phyloP scores from a whole-genome alignment of 108 stramenopile genomes.

The Mayamaea pseudoterrestris region DNA sequence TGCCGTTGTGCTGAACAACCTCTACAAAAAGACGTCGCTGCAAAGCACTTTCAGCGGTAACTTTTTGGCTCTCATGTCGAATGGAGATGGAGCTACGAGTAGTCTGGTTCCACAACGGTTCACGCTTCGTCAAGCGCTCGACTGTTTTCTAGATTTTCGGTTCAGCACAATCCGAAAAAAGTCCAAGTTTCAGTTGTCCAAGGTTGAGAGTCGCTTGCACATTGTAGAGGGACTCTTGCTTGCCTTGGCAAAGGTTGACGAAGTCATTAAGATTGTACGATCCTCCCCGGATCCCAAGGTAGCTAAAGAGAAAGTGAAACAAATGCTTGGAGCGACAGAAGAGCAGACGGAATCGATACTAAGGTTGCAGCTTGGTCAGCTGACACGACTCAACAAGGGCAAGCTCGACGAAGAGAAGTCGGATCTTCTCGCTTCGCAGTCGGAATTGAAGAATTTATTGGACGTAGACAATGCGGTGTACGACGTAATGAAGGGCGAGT shows the following conservation, averaged over 20 bases:
- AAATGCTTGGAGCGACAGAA: slow-evolving; percentile 35
- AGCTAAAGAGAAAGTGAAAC: slow-evolving; percentile 57
- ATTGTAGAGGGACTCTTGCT: slow-evolving; percentile 84
- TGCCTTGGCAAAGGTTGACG: slow-evolving; percentile 71
- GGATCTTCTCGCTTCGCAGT: slow-evolving; percentile 35
- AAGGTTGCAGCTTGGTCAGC: slow-evolving; percentile 77
- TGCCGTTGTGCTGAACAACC: slow-evolving; percentile 76
- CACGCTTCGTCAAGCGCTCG: slow-evolving; percentile 74
- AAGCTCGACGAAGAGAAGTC: slow-evolving; percentile 70
- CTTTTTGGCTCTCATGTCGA: slow-evolving; percentile 69
- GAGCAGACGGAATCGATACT: slow-evolving; percentile 90
- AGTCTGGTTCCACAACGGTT: slow-evolving; percentile 81
- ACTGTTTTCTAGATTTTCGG: slow-evolving; percentile 86
- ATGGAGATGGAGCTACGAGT: slow-evolving; percentile 9
- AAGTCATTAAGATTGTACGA: slow-evolving; percentile 79
- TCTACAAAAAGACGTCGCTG: slow-evolving; percentile 89
- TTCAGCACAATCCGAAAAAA: slow-evolving; percentile 86
- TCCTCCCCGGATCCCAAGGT: slow-evolving; percentile 49
- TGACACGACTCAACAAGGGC: slow-evolving; percentile 79
- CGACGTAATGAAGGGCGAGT: slow-evolving; percentile 71
- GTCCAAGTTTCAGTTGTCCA: slow-evolving; percentile 54
- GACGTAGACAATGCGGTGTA: slow-evolving; percentile 66
- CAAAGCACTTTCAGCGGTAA: slow-evolving; percentile 91
- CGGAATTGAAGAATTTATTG: slow-evolving; percentile 37
- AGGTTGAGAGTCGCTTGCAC: slow-evolving; percentile 77